phyloP scores from a whole-genome alignment of 139 green algal genomes.

The Micractinium sp. region DNA sequence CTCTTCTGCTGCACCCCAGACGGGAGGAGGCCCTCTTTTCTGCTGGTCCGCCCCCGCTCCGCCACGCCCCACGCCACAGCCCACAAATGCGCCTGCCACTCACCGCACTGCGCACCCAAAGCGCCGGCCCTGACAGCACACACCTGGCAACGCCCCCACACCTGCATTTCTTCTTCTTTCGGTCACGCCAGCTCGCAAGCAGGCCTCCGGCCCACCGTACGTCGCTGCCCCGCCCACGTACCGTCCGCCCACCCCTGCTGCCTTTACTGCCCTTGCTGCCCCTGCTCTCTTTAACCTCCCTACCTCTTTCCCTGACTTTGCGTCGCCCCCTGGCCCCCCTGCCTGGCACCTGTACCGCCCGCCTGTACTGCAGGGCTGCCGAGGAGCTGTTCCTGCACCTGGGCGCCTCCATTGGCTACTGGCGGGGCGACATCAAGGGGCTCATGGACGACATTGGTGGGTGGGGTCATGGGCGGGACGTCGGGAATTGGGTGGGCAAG shows the following conservation, averaged over 20 bases:
- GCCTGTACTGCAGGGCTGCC: constrained; percentile 49
- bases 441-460: constrained; percentile 70
- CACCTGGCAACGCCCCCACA: too few species aligned
- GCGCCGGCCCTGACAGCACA: too few species aligned
- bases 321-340: background rate
- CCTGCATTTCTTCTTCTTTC: too few species aligned
- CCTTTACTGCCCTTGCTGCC: background rate
- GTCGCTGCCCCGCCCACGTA: background rate
- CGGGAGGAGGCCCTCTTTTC: too few species aligned
- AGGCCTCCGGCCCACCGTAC: constrained; percentile 47
- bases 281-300: background rate
- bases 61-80: too few species aligned
- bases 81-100: too few species aligned
- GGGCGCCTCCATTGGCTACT: constrained; percentile 85
- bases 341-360: background rate
- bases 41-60: too few species aligned
- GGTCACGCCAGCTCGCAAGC: too few species aligned
- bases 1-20: too few species aligned
- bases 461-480: too few species aligned
- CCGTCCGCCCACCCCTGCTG: background rate
- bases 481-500: too few species aligned
- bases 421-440: constrained; percentile 76
- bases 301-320: background rate
- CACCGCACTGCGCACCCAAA: too few species aligned
- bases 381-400: constrained; percentile 85